phyloP scores from a whole-genome alignment of 768 basidiomycete genomes.

The Amanita fuliginea region DNA sequence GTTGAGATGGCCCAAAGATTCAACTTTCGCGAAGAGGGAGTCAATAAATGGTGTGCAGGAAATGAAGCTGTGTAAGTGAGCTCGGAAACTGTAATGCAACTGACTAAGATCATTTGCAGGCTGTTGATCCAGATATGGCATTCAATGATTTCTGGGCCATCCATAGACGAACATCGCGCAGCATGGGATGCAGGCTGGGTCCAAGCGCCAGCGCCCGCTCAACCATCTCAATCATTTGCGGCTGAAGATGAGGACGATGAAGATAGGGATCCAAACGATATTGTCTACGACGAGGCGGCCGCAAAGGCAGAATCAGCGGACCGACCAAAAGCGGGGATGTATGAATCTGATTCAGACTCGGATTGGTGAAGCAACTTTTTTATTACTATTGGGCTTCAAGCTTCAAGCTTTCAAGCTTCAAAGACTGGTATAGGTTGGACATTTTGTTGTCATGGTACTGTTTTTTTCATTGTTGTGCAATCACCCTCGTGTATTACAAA shows the following conservation, averaged over 20 bases:
- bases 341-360: slow-evolving; percentile 5
- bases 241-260: slow-evolving; percentile 16
- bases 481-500: neutral
- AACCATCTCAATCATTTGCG: neutral
- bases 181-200: slow-evolving; percentile 8
- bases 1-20: slow-evolving; percentile 23
- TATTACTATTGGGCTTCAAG: neutral
- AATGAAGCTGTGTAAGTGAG: slow-evolving; percentile 38
- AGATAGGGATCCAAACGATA: slow-evolving; percentile 22
- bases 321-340: neutral
- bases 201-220: neutral
- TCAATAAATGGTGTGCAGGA: slow-evolving; percentile 32
- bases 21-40: slow-evolving; percentile 17
- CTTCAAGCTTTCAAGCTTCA: no score
- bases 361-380: neutral
- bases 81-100: neutral
- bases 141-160: slow-evolving; percentile 30
- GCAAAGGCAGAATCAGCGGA: neutral
- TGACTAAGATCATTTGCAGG: slow-evolving; percentile 15
- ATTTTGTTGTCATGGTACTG: neutral
- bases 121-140: slow-evolving; percentile 32
- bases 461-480: neutral
- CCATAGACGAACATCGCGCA: slow-evolving; percentile 35
- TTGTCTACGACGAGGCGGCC: neutral
- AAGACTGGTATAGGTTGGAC: neutral